Conservation (phyloP, 495 filamentous ascomycete genomes). For the Penicillium maclennaniae region DNA sequence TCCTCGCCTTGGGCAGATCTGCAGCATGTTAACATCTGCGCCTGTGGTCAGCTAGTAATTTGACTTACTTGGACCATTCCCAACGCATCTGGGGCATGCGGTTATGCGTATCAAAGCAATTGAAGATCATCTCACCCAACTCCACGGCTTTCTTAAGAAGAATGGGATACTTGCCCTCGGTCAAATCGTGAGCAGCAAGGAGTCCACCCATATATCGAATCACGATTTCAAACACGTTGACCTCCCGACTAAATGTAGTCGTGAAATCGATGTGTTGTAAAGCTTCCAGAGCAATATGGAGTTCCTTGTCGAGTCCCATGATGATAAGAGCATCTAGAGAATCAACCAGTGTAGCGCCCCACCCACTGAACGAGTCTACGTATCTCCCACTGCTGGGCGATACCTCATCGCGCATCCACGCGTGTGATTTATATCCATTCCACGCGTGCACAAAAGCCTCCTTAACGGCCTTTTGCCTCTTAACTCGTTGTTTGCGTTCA, state of each 20-base stretch:
- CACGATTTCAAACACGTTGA: slow-evolving; percentile 84
- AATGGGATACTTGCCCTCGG: slow-evolving; percentile 56
- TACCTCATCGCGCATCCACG: slow-evolving; percentile 79
- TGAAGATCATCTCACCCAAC: slow-evolving; percentile 82
- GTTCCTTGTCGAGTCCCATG: slow-evolving; percentile 58
- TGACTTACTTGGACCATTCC: slow-evolving; percentile 42
- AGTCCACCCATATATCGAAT: slow-evolving; percentile 86
- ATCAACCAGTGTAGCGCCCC: slow-evolving; percentile 59
- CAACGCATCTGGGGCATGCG: slow-evolving; percentile 74
- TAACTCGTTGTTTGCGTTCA: slow-evolving; percentile 34
- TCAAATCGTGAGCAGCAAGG: slow-evolving; percentile 78
- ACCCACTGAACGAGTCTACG: slow-evolving; percentile 56
- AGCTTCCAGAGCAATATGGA: slow-evolving; percentile 54
- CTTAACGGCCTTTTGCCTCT: slow-evolving; percentile 57
- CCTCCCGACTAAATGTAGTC: slow-evolving; percentile 43
- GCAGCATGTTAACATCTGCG: slow-evolving; percentile 8
- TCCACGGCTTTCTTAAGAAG: slow-evolving; percentile 83
- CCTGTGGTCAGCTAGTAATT: not conserved
- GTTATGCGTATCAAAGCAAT: slow-evolving; percentile 93
- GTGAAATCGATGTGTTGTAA: slow-evolving; percentile 54
- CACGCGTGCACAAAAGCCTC: slow-evolving; percentile 67
- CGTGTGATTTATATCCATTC: slow-evolving; percentile 69
- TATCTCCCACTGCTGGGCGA: slow-evolving; percentile 57
- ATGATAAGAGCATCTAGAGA: slow-evolving; percentile 60
- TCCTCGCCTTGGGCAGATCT: slow-evolving; percentile 35